Conservation (phyloP, 495 filamentous ascomycete genomes). For the Aspergillus nanangensis region DNA sequence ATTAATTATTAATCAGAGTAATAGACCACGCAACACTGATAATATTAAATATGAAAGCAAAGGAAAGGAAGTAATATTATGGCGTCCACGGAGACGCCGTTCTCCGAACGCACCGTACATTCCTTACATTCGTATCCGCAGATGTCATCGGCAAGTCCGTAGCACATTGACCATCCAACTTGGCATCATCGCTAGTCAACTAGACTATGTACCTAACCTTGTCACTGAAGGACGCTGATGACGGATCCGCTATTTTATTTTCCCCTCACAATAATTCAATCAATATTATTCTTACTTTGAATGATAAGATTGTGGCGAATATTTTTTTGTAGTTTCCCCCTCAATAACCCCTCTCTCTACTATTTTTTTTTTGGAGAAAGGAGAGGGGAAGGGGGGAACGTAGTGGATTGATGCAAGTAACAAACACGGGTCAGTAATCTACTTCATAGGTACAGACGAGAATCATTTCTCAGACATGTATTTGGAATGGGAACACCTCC, state of each 20-base stretch:
- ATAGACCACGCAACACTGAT: too few species aligned
- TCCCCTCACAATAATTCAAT: neutral
- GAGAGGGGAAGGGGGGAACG: neutral
- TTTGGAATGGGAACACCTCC: conserved; percentile 1
- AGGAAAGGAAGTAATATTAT: neutral
- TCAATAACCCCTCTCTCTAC: neutral
- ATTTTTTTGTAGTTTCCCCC: too few species aligned
- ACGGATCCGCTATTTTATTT: neutral
- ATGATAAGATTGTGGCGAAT: conserved; percentile 24
- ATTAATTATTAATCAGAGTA: too few species aligned
- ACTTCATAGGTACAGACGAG: too few species aligned
- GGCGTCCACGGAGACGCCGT: conserved; percentile 17
- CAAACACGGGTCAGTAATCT: too few species aligned
- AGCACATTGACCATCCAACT: conserved; percentile 12
- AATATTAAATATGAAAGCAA: too few species aligned
- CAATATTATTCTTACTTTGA: neutral
- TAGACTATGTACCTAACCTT: conserved; percentile 10
- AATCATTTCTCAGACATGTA: neutral
- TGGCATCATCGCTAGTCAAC: conserved; percentile 10
- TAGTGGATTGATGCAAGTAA: too few species aligned
- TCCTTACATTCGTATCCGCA: conserved; percentile 18
- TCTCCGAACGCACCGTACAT: conserved; percentile 3
- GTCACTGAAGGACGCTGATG: neutral
- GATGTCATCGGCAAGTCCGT: conserved; percentile 26
- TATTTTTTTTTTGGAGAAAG: neutral